Base-by-base conservation (phyloP, 2,329 filamentous ascomycete species). In the Colletotrichum destructivum region DNA sequence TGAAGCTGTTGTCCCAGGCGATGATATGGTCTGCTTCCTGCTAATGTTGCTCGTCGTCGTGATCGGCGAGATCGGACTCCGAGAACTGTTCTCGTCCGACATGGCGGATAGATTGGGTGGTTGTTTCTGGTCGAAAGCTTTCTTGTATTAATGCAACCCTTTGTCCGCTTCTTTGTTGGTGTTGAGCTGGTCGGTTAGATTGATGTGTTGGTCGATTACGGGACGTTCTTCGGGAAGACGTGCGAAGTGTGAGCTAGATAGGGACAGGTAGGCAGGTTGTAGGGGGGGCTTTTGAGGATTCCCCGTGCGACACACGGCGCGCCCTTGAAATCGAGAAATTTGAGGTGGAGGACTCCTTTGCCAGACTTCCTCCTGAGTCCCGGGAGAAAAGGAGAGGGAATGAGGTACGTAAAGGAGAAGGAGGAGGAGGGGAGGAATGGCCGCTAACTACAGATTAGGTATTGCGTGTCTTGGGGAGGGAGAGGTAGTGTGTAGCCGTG, bases 1-100 rank as follows among this genome's bases (percentile, higher is more conserved):
- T 35, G 68, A 68, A 62, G 71, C 52, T 38, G 69, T 65, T 46
- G 66, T 61, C 2, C 55, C 69, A 6, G 69, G 69, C 15, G 69
- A 71, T 26, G 69, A 71, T 9, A 71, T 21, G n/a, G 69, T 71
- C 52, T 71, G 69, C 64, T 71, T 71, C 51, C 69, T 71, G 55
- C 69, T 71, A 4, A 62, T 69, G 15, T 71, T 71, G 52, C 69
- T 71, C 26, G 64, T 59, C 57, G 69, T 54, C 52, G 69, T 69
- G 26, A 63, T 47, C 54, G 66, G 69, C 54, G 69, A 64, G 47
- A 35, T 71, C 54, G 69, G 69, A 49, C 66, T 72, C 49, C 69
- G 69, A 4, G 69, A 51, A 26, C 55, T 54, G 46, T 72, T 72
- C 60, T 72, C 69, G 66, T 72, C 69, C 40, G 69, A 72, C 69